Evolutionary conservation across 1,139 yeast species (phyloP).

Genomic region (Pneumocystis carinii): DNA sequence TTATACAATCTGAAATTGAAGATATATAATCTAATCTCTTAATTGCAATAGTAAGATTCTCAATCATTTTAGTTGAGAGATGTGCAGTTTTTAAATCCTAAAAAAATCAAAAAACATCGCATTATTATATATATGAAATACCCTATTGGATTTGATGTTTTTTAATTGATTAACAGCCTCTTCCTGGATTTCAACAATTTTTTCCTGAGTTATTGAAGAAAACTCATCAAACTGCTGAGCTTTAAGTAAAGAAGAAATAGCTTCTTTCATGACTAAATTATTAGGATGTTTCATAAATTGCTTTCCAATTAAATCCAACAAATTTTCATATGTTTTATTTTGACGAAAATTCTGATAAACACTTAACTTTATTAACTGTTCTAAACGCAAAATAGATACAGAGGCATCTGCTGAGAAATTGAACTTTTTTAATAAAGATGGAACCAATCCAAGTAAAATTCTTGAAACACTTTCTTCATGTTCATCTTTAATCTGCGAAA

Average conservation of each 20-base stretch:
- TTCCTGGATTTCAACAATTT: slow-evolving; percentile 13
- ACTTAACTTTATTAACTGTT: slow-evolving; percentile 19
- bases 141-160: slow-evolving; percentile 1
- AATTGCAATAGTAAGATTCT: neutral
- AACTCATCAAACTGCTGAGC: slow-evolving; percentile 12
- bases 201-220: slow-evolving; percentile 10
- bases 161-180: slow-evolving; percentile 2
- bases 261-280: slow-evolving; percentile 9
- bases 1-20: slow-evolving; percentile 9
- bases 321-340: slow-evolving; percentile 17
- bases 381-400: slow-evolving; percentile 18
- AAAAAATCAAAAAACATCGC: neutral
- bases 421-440: slow-evolving; percentile 19
- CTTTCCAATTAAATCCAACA: slow-evolving; percentile 16
- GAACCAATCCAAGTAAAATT: slow-evolving; percentile 17
- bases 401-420: slow-evolving; percentile 19
- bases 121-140: neutral
- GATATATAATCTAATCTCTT: slow-evolving; percentile 8
- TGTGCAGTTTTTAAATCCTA: slow-evolving; percentile 6
- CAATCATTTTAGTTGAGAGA: slow-evolving; percentile 1
- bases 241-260: slow-evolving; percentile 7
- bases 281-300: slow-evolving; percentile 16
- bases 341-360: slow-evolving; percentile 19
- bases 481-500: slow-evolving; percentile 14
- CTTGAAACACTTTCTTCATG: slow-evolving; percentile 16